Evolutionary conservation across 805 yeast species (phyloP), one percentile per base, ranked within the genome.

Genomic region (Lipomyces orientalis): DNA sequence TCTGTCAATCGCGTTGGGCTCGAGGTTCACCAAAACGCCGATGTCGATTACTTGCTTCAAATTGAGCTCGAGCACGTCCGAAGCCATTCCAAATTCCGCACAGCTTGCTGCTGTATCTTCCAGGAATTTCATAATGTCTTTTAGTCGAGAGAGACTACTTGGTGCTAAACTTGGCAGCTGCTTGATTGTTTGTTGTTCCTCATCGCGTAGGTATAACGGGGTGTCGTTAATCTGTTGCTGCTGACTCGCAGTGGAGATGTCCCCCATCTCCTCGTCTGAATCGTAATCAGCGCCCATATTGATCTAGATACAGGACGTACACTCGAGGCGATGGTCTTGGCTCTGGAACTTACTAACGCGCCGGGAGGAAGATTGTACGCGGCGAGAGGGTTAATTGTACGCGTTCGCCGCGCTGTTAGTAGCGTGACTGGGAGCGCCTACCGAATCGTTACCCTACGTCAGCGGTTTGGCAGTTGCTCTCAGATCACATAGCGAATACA

Each of bases 221-320:
- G 39, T 39, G 16, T 12, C 52, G 43, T 61, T 59, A 35, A 54
- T 9, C 34, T 34, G 59, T 35, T 60, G 55, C 9, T 8, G 39
- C 12, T 14, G 43, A 7, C 63, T 57, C n/a, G 37, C 35, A 59
- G 33, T 56, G 16, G 34, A 37, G 31, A 16, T 34, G 7, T 16
- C 65, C 3, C 12, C 33, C 10, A 33, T 54, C n/a, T 60, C 31
- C 12, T 61, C 64, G 39, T 61, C 54, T 33, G 85, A 78, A 5
- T 84, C 83, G 64, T 85, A 87, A 71, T 87, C 91, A 71, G 31
- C 55, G 31, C 55, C 46, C 19, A 56, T 56, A 29, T 55, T 14
- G n/a, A 54, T 29, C 54, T 51, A 31, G 29, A 54, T 22, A 43
- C 29, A 3, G 29, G 29, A 25, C 29, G 29, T 25, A 25, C 3